A percentile compares a stretch with the other conserved stretches of the same genome.
phyloP scores from a whole-genome alignment of 495 filamentous ascomycete species.

The Rusavskia elegans region DNA sequence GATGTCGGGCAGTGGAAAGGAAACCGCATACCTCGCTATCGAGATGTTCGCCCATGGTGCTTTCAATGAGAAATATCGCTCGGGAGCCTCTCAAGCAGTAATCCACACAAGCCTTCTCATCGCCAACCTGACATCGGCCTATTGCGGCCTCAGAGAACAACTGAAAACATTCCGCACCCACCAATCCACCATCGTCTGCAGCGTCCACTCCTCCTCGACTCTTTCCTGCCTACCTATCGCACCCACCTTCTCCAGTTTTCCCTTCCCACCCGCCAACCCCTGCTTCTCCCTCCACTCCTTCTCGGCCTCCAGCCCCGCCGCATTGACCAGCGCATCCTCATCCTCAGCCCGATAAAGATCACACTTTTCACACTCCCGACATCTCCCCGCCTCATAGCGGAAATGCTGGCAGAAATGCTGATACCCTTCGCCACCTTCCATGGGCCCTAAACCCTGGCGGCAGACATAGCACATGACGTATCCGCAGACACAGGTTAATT shows the following conservation, averaged over 20 bases:
- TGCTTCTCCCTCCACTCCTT: constrained; percentile 62
- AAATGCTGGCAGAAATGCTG: constrained; percentile 94
- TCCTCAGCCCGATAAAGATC: constrained; percentile 82
- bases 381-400: constrained; percentile 45
- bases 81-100: background rate
- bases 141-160: background rate
- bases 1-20: background rate
- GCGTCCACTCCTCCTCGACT: constrained; percentile 21
- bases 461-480: constrained; percentile 97
- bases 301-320: constrained; percentile 69
- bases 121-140: background rate
- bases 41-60: too few relatives aligned
- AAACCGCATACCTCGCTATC: too few relatives aligned
- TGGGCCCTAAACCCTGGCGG: constrained; percentile 34
- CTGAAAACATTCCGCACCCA: constrained; percentile 21
- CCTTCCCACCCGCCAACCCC: constrained; percentile 19
- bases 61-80: too few relatives aligned
- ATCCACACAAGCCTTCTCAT: background rate
- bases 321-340: constrained; percentile 57
- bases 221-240: constrained; percentile 21
- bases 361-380: constrained; percentile 68
- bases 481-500: constrained; percentile 90
- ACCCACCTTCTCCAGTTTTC: constrained; percentile 3
- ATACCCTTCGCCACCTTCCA: constrained; percentile 50
- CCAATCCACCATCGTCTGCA: constrained; percentile 30